These are phyloP conservation scores for Striga asiatica DNA, from an alignment of 257 asterid genomes.

Conservation along the genomic window DNA sequence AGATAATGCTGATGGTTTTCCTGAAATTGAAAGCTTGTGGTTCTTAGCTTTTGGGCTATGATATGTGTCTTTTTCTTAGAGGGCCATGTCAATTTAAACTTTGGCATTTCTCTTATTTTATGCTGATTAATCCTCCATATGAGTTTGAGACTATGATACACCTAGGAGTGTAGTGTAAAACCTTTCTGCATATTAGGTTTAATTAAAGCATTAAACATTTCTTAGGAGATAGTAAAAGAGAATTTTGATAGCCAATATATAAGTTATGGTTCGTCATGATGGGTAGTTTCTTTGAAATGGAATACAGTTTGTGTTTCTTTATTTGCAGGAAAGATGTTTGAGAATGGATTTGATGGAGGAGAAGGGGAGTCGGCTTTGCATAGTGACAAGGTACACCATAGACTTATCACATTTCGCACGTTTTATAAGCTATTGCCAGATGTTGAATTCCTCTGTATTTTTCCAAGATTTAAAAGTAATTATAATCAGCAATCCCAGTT, in stretches of 20 bases:
- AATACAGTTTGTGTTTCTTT: slow-evolving; percentile 4
- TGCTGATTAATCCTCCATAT: background rate
- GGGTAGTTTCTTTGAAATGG: background rate
- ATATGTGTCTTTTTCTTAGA: background rate
- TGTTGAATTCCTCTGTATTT: background rate
- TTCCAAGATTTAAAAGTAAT: background rate
- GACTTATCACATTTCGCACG: background rate
- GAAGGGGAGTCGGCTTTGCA: slow-evolving; percentile 32
- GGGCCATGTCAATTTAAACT: background rate
- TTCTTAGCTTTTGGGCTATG: background rate
- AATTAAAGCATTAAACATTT: background rate
- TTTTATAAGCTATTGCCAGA: background rate
- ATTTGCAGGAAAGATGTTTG: slow-evolving; percentile 46
- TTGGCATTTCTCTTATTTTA: background rate
- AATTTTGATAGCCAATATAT: background rate
- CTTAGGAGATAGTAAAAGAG: background rate
- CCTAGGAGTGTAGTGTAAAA: background rate
- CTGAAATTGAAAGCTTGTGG: background rate
- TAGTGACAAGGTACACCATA: slow-evolving; percentile 31
- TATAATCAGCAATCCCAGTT: background rate
- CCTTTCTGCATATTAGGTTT: background rate
- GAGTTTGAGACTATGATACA: background rate
- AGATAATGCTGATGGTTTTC: background rate
- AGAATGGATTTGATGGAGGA: slow-evolving; percentile 32
- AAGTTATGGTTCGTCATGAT: background rate